These are phyloP conservation scores for Aspergillus ochraceus DNA, from an alignment of 2,329 filamentous ascomycete genomes.

Conservation along the genomic window DNA sequence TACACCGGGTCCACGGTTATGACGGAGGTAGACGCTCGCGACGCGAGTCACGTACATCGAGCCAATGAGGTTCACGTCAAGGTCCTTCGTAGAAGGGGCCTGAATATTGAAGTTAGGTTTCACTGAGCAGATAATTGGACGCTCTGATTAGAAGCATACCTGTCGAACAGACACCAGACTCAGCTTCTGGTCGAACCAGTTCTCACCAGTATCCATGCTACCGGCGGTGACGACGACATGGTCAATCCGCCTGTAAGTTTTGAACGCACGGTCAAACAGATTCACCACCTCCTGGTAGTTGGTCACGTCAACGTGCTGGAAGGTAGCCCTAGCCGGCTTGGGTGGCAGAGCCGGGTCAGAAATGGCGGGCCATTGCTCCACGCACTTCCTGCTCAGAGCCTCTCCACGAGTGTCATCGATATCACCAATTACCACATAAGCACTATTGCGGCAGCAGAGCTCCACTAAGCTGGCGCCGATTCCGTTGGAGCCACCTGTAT, in stretches of 20 bases:
- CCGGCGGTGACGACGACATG: slow-evolving; percentile 52
- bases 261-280: slow-evolving; percentile 49
- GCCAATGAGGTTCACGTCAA: slow-evolving; percentile 52
- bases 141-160: slow-evolving; percentile 22
- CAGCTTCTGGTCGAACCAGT: slow-evolving; percentile 48
- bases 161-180: slow-evolving; percentile 45
- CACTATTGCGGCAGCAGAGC: slow-evolving; percentile 39
- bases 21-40: slow-evolving; percentile 51
- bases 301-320: slow-evolving; percentile 48
- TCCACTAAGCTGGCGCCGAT: slow-evolving; percentile 46
- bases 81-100: slow-evolving; percentile 36
- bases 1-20: slow-evolving; percentile 32
- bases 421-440: slow-evolving; percentile 49
- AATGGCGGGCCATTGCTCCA: slow-evolving; percentile 16
- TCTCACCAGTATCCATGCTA: slow-evolving; percentile 42
- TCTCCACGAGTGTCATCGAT: slow-evolving; percentile 36
- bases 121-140: neutral
- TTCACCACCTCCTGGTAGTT: slow-evolving; percentile 48
- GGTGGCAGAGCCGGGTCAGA: slow-evolving; percentile 16
- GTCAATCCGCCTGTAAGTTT: slow-evolving; percentile 49
- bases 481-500: slow-evolving; percentile 44
- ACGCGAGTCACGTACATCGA: slow-evolving; percentile 51
- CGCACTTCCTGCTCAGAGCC: slow-evolving; percentile 24
- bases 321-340: slow-evolving; percentile 30
- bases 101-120: slow-evolving; percentile 14